Evolutionary conservation across 306 rosid species (phyloP), one percentile per base, ranked within the genome.

Genomic region (Cucurbita ficifolia): DNA sequence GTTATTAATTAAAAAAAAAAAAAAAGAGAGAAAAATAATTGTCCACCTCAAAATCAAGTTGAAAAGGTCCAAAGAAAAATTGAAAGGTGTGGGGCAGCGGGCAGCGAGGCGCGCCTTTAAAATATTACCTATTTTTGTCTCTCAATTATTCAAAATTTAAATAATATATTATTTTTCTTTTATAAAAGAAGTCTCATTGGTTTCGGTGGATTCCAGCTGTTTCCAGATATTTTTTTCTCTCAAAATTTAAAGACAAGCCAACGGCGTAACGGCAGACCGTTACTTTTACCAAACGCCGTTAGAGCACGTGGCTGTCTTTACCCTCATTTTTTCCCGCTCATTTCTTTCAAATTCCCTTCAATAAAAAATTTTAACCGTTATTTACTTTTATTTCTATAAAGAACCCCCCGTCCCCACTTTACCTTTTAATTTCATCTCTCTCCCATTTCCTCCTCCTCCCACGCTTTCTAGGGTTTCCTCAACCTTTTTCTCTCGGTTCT

Each of bases 271-370:
- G 48, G 49, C 70, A 33, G 58, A 50, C 43, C 74, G 74, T 70
- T 70, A 70, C 74, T 29, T 69, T 70, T 70, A 70, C 74, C 74
- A 70, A 70, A 48, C 74, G 74, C 74, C 59, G 74, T 33, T 49
- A 29, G 13, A 4, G 45, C 43, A 70, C 38, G 59, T 35, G 76
- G 76, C 64, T 21, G 33, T 14, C 0, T 16, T 18, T n/a, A 8
- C 53, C 33, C 59, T 8, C 16, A 59, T 50, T 14, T 35, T 70
- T 72, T 72, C 76, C 76, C 76, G 62, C 64, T 53, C 62, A 55
- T 53, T 55, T 72, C 64, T 39, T 55, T 53, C 64, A 70, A 70
- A 53, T 24, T 35, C 18, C 64, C 52, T 18, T 18, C 54, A 72
- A n/a, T 54, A 18, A 22, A 53, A 39, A 18, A 55, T 36, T 73